Percentiles rank a stretch among this genome's conserved stretches.
These are phyloP conservation scores for Pichia scutulata DNA, from an alignment of 805 yeast species.

Conservation along the genomic window DNA sequence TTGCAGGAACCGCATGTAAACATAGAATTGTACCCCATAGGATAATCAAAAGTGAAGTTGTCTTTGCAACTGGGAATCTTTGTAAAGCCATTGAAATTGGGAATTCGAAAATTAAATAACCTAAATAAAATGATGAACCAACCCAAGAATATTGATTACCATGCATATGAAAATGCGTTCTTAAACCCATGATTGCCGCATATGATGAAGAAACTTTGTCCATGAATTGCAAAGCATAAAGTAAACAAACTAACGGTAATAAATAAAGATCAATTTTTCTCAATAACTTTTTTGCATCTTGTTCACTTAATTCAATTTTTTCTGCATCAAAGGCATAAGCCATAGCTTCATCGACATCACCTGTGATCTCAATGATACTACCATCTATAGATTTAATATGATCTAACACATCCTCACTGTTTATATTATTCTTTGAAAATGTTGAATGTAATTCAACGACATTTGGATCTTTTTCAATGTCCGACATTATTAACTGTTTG, in stretches of 20 bases:
- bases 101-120: constrained; percentile 50
- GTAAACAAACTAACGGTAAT: constrained; percentile 41
- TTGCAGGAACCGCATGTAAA: constrained; percentile 38
- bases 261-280: constrained; percentile 43
- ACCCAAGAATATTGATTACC: constrained; percentile 31
- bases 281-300: constrained; percentile 6
- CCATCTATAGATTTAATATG: constrained; percentile 9
- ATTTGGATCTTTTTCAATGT: constrained; percentile 3
- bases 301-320: constrained; percentile 5
- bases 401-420: constrained; percentile 3
- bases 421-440: constrained; percentile 10
- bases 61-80: constrained; percentile 43
- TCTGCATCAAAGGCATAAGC: constrained; percentile 7
- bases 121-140: constrained; percentile 27
- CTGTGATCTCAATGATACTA: constrained; percentile 5
- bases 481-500: not conserved
- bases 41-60: constrained; percentile 12
- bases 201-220: constrained; percentile 48
- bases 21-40: constrained; percentile 44
- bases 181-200: constrained; percentile 52
- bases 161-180: constrained; percentile 40
- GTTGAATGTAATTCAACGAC: constrained; percentile 8
- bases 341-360: constrained; percentile 13
- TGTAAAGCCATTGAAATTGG: constrained; percentile 35
- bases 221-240: constrained; percentile 49